Percentiles rank a stretch among this genome's conserved stretches.
phyloP scores from a whole-genome alignment of 176 grass and related monocot genomes.

The Phoenix roebelenii region DNA sequence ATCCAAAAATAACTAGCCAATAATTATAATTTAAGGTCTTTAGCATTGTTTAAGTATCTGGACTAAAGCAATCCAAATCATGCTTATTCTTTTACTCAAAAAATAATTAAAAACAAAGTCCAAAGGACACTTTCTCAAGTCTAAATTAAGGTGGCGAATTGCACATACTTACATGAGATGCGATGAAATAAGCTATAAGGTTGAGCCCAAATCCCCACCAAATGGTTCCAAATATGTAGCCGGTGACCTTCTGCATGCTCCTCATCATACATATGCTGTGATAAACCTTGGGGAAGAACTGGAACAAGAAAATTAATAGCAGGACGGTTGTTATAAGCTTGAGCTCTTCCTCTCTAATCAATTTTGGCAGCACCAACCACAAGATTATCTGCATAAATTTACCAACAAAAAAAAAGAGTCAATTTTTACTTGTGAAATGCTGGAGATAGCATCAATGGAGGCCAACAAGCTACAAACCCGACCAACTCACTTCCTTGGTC shows the following conservation, averaged over 20 bases:
- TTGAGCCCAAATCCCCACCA: conserved; percentile 97
- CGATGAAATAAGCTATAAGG: conserved; percentile 90
- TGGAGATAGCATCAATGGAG: too few species aligned
- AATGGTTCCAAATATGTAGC: conserved; percentile 92
- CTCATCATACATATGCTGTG: conserved; percentile 89
- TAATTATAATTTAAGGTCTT: too few species aligned
- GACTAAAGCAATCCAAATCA: too few species aligned
- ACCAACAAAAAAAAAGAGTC: not conserved
- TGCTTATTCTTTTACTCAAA: too few species aligned
- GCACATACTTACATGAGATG: conserved; percentile 60
- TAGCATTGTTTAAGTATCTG: too few species aligned
- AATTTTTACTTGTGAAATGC: too few species aligned
- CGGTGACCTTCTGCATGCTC: conserved; percentile 95
- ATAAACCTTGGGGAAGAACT: conserved; percentile 90
- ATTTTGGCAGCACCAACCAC: conserved; percentile 65
- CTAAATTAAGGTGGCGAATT: too few species aligned
- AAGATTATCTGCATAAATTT: conserved; percentile 65
- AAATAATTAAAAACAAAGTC: too few species aligned
- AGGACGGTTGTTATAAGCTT: conserved; percentile 65
- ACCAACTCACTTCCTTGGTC: too few species aligned
- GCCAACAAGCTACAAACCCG: too few species aligned
- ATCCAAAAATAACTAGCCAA: too few species aligned
- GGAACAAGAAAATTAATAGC: conserved; percentile 62
- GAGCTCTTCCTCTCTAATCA: conserved; percentile 60
- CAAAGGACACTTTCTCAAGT: too few species aligned